A percentile compares a stretch with the other conserved stretches of the same genome.
Evolutionary conservation across 78 protist species (phyloP).

Genomic region (Mantamonas sphyraenae): DNA sequence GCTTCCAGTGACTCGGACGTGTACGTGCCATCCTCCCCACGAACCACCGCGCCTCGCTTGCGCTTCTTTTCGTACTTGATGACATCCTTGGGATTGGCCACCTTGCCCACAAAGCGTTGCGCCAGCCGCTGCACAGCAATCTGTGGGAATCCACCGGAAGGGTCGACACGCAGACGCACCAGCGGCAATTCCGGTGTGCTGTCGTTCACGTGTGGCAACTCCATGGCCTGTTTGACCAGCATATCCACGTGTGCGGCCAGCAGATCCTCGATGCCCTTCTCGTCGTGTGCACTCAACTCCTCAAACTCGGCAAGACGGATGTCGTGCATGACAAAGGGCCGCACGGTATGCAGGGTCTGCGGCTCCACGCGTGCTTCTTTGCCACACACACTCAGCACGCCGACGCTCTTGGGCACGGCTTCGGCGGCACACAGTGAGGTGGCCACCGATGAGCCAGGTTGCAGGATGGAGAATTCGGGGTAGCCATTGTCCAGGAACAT

Average conservation of each 20-base stretch:
- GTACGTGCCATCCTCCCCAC: background rate
- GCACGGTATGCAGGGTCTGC: slow-evolving; percentile 31
- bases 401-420: slow-evolving; percentile 69
- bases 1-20: background rate
- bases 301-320: slow-evolving; percentile 17
- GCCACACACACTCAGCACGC: too few species aligned
- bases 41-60: background rate
- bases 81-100: slow-evolving; percentile 72
- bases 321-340: slow-evolving; percentile 58
- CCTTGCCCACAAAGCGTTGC: slow-evolving; percentile 43
- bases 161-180: slow-evolving; percentile 41
- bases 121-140: slow-evolving; percentile 64
- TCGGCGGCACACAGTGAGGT: slow-evolving; percentile 81
- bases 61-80: slow-evolving; percentile 20
- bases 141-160: slow-evolving; percentile 35
- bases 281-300: background rate
- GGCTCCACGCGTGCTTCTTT: background rate
- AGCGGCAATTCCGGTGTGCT: slow-evolving; percentile 14
- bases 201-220: background rate
- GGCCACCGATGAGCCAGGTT: slow-evolving; percentile 89
- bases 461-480: slow-evolving; percentile 51
- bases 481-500: background rate
- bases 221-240: slow-evolving; percentile 14
- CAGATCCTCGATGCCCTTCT: slow-evolving; percentile 14
- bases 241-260: slow-evolving; percentile 15